Percentiles rank a stretch among this genome's conserved stretches.
These are phyloP conservation scores for Purpureocillium lavendulum DNA, from an alignment of 2,329 filamentous ascomycete species.

Conservation along the genomic window DNA sequence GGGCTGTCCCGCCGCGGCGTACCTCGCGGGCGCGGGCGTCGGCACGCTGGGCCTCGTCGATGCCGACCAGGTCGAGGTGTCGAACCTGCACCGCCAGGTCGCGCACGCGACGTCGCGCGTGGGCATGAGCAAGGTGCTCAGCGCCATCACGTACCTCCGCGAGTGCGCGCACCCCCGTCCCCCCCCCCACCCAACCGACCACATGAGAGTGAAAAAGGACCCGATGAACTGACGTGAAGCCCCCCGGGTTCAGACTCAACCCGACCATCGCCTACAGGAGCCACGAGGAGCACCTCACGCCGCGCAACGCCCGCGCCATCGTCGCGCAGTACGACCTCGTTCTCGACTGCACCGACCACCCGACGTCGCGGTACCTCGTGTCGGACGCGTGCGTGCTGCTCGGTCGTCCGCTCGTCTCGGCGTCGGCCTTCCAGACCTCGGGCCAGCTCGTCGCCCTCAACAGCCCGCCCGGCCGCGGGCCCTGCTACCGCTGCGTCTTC, in stretches of 20 bases:
- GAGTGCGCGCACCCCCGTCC: constrained; percentile 28
- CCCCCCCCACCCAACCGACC: background rate
- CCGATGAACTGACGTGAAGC: too few relatives aligned
- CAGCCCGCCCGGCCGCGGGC: constrained; percentile 64
- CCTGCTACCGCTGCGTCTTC: constrained; percentile 92
- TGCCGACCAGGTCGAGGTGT: constrained; percentile 77
- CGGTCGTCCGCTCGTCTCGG: constrained; percentile 73
- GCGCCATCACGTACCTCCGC: constrained; percentile 53
- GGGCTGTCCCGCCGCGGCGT: constrained; percentile 87
- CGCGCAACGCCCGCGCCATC: constrained; percentile 58
- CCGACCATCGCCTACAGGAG: constrained; percentile 57
- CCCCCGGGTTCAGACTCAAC: constrained; percentile 66
- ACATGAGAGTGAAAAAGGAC: too few relatives aligned
- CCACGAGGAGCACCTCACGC: constrained; percentile 56
- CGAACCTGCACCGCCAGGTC: constrained; percentile 89
- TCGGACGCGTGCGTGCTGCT: constrained; percentile 82
- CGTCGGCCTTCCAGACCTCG: constrained; percentile 79
- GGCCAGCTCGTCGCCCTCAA: constrained; percentile 89
- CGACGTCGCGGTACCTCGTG: constrained; percentile 83
- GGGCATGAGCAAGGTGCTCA: constrained; percentile 73
- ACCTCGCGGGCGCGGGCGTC: constrained; percentile 82
- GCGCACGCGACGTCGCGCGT: constrained; percentile 65
- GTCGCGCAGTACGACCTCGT: constrained; percentile 71
- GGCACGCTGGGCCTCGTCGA: constrained; percentile 80
- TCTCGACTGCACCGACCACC: constrained; percentile 92